phyloP scores from a whole-genome alignment of 1,284 basidiomycete species.

The Leccinum huronense region DNA sequence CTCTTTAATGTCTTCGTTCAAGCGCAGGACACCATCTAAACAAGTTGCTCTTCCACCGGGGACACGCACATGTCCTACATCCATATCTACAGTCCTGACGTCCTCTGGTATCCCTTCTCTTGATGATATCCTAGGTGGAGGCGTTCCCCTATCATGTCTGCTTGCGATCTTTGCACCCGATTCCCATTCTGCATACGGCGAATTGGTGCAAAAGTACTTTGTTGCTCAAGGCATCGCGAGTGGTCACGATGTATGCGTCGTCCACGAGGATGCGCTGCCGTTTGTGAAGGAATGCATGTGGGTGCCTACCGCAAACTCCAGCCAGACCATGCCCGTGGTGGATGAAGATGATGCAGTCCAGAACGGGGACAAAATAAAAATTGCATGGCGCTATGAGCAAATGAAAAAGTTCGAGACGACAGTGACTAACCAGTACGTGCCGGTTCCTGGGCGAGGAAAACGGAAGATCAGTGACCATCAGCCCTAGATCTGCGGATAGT shows the following conservation, averaged over 20 bases:
- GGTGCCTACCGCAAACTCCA: conserved; percentile 44
- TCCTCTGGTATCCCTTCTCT: conserved; percentile 91
- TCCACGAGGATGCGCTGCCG: conserved; percentile 56
- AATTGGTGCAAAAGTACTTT: conserved; percentile 86
- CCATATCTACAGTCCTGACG: conserved; percentile 61
- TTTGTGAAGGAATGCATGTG: conserved; percentile 80
- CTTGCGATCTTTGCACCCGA: conserved; percentile 79
- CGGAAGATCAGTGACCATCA: conserved; percentile 17
- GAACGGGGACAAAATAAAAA: conserved; percentile 64
- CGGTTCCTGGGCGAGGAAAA: conserved; percentile 19
- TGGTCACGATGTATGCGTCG: conserved; percentile 66
- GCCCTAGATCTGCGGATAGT: conserved; percentile 50
- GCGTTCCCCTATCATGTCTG: conserved; percentile 81
- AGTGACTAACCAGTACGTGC: conserved; percentile 54
- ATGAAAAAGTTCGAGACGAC: conserved; percentile 93
- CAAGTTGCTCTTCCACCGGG: conserved; percentile 48
- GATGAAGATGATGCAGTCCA: conserved; percentile 37
- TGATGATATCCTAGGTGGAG: conserved; percentile 95
- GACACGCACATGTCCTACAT: conserved; percentile 63
- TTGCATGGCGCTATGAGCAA: conserved; percentile 94
- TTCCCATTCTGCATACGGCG: conserved; percentile 80
- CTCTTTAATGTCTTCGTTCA: conserved; percentile 80
- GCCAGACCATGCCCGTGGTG: conserved; percentile 18
- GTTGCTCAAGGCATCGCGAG: conserved; percentile 81
- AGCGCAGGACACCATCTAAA: conserved; percentile 56